Evolutionary conservation across 768 basidiomycete genomes (phyloP).

Genomic region (Boletus subparvulus): DNA sequence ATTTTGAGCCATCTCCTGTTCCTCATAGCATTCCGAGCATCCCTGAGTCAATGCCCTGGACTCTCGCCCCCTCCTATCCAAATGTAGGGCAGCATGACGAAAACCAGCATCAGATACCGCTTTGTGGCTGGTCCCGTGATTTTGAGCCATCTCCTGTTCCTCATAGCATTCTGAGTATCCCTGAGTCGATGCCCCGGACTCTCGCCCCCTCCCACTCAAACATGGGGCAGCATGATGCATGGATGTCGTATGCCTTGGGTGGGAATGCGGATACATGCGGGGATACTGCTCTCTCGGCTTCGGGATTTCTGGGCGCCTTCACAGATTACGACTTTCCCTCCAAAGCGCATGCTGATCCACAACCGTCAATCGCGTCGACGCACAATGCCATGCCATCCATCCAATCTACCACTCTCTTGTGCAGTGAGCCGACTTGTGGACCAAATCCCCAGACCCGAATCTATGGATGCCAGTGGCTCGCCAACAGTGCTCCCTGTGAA

Average conservation of each 20-base stretch:
- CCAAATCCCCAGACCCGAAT: not conserved
- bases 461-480: constrained; percentile 16
- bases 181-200: not conserved
- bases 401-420: not conserved
- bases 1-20: not conserved
- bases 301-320: not conserved
- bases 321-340: not conserved
- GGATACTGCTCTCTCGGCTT: not conserved
- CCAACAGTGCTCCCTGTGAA: constrained; percentile 2
- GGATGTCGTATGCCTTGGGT: not conserved
- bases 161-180: not conserved
- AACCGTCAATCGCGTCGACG: not conserved
- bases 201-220: not conserved
- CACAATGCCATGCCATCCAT: not conserved
- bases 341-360: not conserved
- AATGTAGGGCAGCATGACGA: not conserved
- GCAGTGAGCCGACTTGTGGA: not conserved
- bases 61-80: not conserved
- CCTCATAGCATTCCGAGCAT: not conserved
- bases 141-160: not conserved
- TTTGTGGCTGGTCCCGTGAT: not conserved
- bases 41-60: not conserved
- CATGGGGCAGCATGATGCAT: not conserved
- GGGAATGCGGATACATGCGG: not conserved
- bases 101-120: not conserved